Conservation (phyloP, 1,284 basidiomycete genomes). For the Rhizoctonia solani region DNA sequence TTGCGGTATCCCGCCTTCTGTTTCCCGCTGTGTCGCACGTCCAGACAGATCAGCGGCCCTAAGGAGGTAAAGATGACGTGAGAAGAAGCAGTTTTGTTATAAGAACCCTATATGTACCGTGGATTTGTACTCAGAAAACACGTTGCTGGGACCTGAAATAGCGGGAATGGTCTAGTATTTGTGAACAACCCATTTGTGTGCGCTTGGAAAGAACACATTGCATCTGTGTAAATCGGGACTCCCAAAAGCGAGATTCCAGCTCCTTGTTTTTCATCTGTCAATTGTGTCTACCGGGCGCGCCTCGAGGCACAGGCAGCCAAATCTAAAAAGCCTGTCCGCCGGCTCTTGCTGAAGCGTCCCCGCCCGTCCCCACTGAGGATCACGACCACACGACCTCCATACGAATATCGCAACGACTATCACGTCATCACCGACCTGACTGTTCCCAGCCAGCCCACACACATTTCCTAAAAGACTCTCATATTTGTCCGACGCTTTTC, state of each 20-base stretch:
- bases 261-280: slow-evolving; percentile 8
- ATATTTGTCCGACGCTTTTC: slow-evolving; percentile 9
- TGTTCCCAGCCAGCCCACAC: slow-evolving; percentile 11
- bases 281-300: slow-evolving; percentile 11
- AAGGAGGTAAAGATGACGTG: slow-evolving; percentile 31
- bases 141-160: slow-evolving; percentile 15
- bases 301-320: slow-evolving; percentile 22
- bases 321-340: slow-evolving; percentile 21
- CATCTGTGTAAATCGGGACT: slow-evolving; percentile 18
- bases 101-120: background rate
- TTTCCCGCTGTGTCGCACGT: slow-evolving; percentile 4
- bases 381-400: slow-evolving; percentile 16
- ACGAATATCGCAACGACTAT: slow-evolving; percentile 32
- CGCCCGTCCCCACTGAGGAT: slow-evolving; percentile 20
- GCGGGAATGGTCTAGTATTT: slow-evolving; percentile 31
- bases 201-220: slow-evolving; percentile 1
- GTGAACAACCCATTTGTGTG: background rate
- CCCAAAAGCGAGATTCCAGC: slow-evolving; percentile 20
- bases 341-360: slow-evolving; percentile 15
- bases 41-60: slow-evolving; percentile 14
- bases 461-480: background rate
- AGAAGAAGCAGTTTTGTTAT: background rate
- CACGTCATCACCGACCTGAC: slow-evolving; percentile 23
- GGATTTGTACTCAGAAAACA: slow-evolving; percentile 14
- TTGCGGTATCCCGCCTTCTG: slow-evolving; percentile 20